phyloP scores from a whole-genome alignment of 208 protist species.

The Trichomonas vaginalis region DNA sequence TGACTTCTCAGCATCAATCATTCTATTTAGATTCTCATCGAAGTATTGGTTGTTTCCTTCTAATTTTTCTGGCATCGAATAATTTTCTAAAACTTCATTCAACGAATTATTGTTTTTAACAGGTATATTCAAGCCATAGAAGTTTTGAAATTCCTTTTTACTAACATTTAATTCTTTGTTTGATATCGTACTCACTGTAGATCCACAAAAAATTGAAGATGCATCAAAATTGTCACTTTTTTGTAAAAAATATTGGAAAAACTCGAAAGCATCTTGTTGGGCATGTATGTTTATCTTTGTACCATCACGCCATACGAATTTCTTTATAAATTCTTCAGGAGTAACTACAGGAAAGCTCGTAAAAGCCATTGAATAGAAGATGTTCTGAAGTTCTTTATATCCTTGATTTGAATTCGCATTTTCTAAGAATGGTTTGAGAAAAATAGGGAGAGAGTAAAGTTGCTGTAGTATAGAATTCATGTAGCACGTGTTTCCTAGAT shows the following conservation, averaged over 20 bases:
- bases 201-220: not conserved
- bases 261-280: constrained; percentile 3
- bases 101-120: not conserved
- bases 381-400: not conserved
- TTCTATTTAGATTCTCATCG: not conserved
- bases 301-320: not conserved
- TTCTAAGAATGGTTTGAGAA: not conserved
- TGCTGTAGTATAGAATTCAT: not conserved
- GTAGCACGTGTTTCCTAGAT: not conserved
- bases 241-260: not conserved
- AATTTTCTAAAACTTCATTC: not conserved
- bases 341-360: not conserved
- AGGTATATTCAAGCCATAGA: not conserved
- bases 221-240: not conserved
- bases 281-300: not conserved
- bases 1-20: not conserved
- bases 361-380: not conserved
- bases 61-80: not conserved
- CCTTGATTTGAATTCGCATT: not conserved
- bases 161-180: not conserved
- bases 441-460: not conserved
- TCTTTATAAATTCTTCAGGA: not conserved
- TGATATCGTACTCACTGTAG: not conserved
- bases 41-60: not conserved
- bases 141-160: not conserved